Evolutionary conservation across 2,329 filamentous ascomycete genomes (phyloP).

Genomic region (Sordariomycetes sp.): DNA sequence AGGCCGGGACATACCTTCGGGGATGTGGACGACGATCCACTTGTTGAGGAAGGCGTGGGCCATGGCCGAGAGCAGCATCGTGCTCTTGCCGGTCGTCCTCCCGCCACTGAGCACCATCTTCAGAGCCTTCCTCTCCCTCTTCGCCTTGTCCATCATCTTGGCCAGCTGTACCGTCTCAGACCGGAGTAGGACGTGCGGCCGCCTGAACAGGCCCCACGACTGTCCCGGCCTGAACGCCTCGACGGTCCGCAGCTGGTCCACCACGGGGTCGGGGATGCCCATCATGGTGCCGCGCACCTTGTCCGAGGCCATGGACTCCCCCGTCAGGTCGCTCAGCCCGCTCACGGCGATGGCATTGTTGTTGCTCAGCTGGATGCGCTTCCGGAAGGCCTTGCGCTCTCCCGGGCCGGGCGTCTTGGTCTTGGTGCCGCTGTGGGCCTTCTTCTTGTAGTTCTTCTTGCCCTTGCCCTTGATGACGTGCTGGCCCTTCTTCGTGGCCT

Average conservation of each 20-base stretch:
- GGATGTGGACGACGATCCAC: conserved; percentile 83
- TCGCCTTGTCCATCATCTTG: conserved; percentile 45
- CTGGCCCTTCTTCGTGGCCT: conserved; percentile 11
- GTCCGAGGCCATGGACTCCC: conserved; percentile 40
- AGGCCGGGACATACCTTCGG: conserved; percentile 58
- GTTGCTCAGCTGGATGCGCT: conserved; percentile 86
- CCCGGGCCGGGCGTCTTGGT: conserved; percentile 55
- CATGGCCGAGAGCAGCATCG: conserved; percentile 75
- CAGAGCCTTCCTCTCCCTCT: conserved; percentile 39
- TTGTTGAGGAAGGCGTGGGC: conserved; percentile 69
- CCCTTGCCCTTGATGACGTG: conserved; percentile 24
- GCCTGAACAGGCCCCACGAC: conserved; percentile 76
- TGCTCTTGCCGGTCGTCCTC: conserved; percentile 74
- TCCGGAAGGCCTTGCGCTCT: conserved; percentile 78
- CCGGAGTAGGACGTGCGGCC: conserved; percentile 69
- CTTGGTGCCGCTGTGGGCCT: conserved; percentile 25
- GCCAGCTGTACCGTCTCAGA: conserved; percentile 64
- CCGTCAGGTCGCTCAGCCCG: conserved; percentile 51
- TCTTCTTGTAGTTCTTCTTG: conserved; percentile 43
- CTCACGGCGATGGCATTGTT: conserved; percentile 76
- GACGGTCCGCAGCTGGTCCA: conserved; percentile 72
- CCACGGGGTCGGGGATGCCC: conserved; percentile 54
- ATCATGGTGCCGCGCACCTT: conserved; percentile 56
- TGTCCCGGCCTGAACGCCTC: conserved; percentile 89
- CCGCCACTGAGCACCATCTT: conserved; percentile 63